Evolutionary conservation across 305 asterid species (phyloP).

Genomic region (Fraxinus xanthoxyloides): DNA sequence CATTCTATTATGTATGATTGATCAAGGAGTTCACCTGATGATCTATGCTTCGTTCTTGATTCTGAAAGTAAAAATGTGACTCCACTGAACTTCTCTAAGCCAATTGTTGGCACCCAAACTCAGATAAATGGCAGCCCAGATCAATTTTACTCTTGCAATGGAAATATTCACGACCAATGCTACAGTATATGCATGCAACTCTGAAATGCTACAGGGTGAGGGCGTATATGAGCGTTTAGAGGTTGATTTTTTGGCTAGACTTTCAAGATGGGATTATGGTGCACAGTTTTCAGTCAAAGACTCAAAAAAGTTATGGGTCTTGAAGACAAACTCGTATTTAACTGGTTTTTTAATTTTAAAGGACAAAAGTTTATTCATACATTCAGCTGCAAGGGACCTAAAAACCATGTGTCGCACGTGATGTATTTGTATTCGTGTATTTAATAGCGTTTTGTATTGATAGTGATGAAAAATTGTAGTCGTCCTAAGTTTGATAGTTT

Average conservation of each 20-base stretch:
- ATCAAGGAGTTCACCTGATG: conserved; percentile 39
- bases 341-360: not conserved
- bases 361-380: not conserved
- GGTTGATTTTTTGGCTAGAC: conserved; percentile 32
- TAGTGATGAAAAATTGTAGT: not conserved
- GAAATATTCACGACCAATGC: conserved; percentile 37
- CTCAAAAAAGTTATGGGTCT: conserved; percentile 30
- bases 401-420: not conserved
- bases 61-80: conserved; percentile 43
- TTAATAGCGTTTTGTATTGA: not conserved
- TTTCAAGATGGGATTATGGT: conserved; percentile 48
- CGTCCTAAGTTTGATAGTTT: not conserved
- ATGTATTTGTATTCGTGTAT: not conserved
- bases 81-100: conserved; percentile 45
- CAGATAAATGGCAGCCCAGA: conserved; percentile 36
- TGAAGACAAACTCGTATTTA: conserved; percentile 63
- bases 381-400: not conserved
- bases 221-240: conserved; percentile 54
- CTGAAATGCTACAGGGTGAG: conserved; percentile 48
- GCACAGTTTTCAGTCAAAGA: conserved; percentile 35
- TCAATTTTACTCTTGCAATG: conserved; percentile 32
- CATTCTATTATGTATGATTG: not conserved
- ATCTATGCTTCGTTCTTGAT: conserved; percentile 36
- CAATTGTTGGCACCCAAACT: conserved; percentile 42
- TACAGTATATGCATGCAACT: conserved; percentile 43